Percentiles rank a stretch among this genome's conserved stretches.
phyloP scores from a whole-genome alignment of 2,329 filamentous ascomycete species.

The Paracamarosporium sp. region DNA sequence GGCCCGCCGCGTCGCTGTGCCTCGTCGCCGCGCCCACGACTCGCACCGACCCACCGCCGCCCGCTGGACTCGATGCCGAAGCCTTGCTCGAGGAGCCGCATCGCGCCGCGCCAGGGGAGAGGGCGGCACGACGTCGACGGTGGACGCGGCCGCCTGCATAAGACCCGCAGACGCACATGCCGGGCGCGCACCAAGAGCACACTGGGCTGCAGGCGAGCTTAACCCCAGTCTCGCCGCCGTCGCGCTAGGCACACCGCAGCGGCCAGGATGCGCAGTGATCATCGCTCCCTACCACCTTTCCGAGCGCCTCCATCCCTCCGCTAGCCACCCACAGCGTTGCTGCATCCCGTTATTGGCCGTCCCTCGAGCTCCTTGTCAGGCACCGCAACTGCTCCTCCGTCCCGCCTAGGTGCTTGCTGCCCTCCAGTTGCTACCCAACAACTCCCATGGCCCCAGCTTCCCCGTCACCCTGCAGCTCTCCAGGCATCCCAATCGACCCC shows the following conservation, averaged over 20 bases:
- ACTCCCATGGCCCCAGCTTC: not conserved
- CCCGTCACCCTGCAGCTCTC: not conserved
- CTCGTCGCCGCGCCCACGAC: not conserved
- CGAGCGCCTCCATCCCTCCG: not conserved
- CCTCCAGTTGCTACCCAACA: not conserved
- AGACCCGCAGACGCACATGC: slow-evolving; percentile 29
- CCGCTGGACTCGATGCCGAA: not conserved
- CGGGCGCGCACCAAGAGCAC: slow-evolving; percentile 16
- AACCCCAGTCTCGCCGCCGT: not conserved
- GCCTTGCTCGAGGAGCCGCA: not conserved
- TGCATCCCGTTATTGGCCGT: not conserved
- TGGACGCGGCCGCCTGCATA: slow-evolving; percentile 28
- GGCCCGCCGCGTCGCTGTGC: too few species aligned
- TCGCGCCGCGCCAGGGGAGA: slow-evolving; percentile 1
- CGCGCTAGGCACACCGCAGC: not conserved
- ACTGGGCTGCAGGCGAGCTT: slow-evolving; percentile 8
- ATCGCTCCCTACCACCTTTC: not conserved
- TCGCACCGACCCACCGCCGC: too few species aligned
- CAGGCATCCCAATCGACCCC: not conserved
- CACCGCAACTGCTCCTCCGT: not conserved
- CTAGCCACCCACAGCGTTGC: not conserved
- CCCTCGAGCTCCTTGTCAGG: not conserved
- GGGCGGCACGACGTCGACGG: slow-evolving; percentile 6
- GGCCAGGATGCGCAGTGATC: not conserved
- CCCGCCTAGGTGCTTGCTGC: not conserved